phyloP scores from a whole-genome alignment of 1,284 basidiomycete species.

The Dichomitus squalens region DNA sequence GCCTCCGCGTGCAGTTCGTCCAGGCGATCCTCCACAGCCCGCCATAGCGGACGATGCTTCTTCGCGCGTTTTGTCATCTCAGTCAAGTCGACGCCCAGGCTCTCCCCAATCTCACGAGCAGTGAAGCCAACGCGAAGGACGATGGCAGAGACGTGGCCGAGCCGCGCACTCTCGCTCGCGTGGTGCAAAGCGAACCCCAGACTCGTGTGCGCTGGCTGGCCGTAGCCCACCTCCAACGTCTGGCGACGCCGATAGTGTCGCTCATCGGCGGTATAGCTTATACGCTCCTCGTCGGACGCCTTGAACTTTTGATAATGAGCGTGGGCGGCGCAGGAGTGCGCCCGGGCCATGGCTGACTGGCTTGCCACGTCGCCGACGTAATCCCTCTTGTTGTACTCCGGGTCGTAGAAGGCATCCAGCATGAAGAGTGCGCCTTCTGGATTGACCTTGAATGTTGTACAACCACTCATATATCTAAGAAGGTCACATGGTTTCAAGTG shows the following conservation, averaged over 20 bases:
- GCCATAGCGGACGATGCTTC: slow-evolving; percentile 9
- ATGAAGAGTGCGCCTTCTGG: slow-evolving; percentile 11
- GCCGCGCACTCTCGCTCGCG: slow-evolving; percentile 16
- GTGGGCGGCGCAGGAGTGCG: slow-evolving; percentile 15
- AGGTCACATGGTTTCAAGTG: too few relatives aligned
- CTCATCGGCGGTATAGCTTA: slow-evolving; percentile 3
- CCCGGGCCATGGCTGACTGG: slow-evolving; percentile 2
- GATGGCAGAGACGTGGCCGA: slow-evolving; percentile 8
- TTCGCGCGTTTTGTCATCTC: not conserved
- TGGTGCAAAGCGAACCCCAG: slow-evolving; percentile 6
- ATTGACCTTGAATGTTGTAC: slow-evolving; percentile 3
- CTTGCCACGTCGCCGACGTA: slow-evolving; percentile 1
- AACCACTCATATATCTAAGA: slow-evolving; percentile 12
- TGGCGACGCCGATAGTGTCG: slow-evolving; percentile 3
- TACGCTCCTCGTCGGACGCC: not conserved
- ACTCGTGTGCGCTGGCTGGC: slow-evolving; percentile 4
- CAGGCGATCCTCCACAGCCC: slow-evolving; percentile 3
- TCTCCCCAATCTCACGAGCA: slow-evolving; percentile 6
- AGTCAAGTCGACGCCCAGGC: slow-evolving; percentile 3
- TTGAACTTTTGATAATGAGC: slow-evolving; percentile 10
- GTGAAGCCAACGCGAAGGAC: slow-evolving; percentile 7
- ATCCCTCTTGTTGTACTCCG: not conserved
- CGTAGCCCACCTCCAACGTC: not conserved
- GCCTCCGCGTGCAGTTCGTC: slow-evolving; percentile 8
- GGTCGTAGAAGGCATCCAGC: slow-evolving; percentile 12